Conservation (phyloP, 1,284 basidiomycete species). For the Serendipita sp. region DNA sequence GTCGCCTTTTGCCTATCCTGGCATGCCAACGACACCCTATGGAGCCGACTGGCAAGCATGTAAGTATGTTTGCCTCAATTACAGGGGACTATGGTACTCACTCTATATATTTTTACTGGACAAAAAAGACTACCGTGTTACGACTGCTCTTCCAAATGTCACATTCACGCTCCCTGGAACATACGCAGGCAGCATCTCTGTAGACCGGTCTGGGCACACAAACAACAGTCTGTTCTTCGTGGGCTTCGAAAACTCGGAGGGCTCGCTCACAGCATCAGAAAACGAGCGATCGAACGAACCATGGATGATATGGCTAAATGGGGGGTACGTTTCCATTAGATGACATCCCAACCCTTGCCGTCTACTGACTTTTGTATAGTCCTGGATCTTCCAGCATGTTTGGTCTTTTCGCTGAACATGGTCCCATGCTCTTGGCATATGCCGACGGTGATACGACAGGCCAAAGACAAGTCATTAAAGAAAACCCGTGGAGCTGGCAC, state of each 20-base stretch:
- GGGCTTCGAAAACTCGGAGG: conserved; percentile 45
- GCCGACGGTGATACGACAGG: conserved; percentile 14
- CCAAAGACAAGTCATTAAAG: conserved; percentile 31
- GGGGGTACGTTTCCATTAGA: conserved; percentile 32
- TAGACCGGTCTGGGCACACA: conserved; percentile 46
- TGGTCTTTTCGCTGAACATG: conserved; percentile 53
- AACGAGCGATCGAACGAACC: conserved; percentile 20
- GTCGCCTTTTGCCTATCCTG: neutral
- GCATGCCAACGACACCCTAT: conserved; percentile 2
- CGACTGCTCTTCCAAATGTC: conserved; percentile 43
- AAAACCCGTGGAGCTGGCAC: conserved; percentile 44
- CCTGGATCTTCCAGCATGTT: conserved; percentile 57
- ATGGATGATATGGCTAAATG: conserved; percentile 65
- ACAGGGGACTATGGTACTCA: neutral
- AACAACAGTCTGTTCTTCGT: conserved; percentile 63
- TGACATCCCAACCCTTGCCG: neutral
- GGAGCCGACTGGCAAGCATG: neutral
- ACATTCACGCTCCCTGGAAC: conserved; percentile 40
- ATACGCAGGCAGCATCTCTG: conserved; percentile 55
- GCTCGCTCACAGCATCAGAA: conserved; percentile 36
- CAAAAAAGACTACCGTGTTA: conserved; percentile 32
- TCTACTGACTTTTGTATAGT: conserved; percentile 20
- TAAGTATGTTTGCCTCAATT: neutral
- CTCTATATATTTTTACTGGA: too few species aligned
- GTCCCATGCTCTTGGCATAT: conserved; percentile 39